Percentiles rank a stretch among this genome's conserved stretches.
Evolutionary conservation across 495 filamentous ascomycete genomes (phyloP).

Genomic region (Bryoglossum gracile): DNA sequence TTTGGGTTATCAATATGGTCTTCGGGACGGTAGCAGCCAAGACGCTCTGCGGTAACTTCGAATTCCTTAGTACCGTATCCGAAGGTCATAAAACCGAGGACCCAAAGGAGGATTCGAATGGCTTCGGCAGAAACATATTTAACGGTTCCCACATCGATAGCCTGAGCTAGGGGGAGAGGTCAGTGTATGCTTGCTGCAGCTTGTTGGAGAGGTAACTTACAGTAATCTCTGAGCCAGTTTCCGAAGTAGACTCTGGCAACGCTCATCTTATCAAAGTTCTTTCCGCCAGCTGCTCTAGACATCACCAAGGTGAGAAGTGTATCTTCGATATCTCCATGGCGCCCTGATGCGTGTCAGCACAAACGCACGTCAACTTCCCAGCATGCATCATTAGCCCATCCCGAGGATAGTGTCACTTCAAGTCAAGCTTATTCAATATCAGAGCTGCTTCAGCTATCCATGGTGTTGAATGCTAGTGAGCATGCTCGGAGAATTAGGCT

Average conservation of each 20-base stretch:
- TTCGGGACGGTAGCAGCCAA: conserved; percentile 90
- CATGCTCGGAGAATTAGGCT: too few species aligned
- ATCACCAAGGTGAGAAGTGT: conserved; percentile 67
- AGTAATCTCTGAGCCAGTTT: conserved; percentile 86
- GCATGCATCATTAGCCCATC: too few species aligned
- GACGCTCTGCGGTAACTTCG: conserved; percentile 84
- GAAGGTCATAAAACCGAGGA: conserved; percentile 85
- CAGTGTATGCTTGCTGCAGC: conserved; percentile 30
- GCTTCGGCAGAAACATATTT: conserved; percentile 84
- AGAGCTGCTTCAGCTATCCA: too few species aligned
- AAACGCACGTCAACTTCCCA: background rate
- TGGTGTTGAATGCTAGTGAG: too few species aligned
- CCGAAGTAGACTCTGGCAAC: conserved; percentile 83
- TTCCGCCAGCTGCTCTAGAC: conserved; percentile 68
- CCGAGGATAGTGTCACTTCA: too few species aligned
- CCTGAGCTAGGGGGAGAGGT: conserved; percentile 43
- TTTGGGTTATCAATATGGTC: conserved; percentile 63
- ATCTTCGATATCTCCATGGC: conserved; percentile 95
- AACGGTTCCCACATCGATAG: conserved; percentile 79
- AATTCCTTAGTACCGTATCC: conserved; percentile 97
- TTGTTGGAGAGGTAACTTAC: conserved; percentile 8
- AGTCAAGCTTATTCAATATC: too few species aligned
- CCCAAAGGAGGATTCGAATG: conserved; percentile 82
- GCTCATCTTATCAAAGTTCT: conserved; percentile 82
- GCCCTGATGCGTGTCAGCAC: conserved; percentile 41